phyloP scores from a whole-genome alignment of 768 basidiomycete genomes.

The Sarcodon sp. region DNA sequence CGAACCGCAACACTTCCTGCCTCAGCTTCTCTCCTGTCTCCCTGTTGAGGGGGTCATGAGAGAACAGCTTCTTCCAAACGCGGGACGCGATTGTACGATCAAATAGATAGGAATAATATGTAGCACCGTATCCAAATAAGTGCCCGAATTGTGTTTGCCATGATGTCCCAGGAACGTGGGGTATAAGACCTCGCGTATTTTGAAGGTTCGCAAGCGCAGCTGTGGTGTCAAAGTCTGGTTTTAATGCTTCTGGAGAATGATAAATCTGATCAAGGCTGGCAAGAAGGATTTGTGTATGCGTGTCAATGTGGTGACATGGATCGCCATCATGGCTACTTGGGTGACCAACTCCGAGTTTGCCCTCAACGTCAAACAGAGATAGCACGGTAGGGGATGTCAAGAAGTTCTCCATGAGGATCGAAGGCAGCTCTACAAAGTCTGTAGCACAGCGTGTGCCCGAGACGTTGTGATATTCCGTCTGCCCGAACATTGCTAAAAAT shows the following conservation, averaged over 20 bases:
- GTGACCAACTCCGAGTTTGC: conserved; percentile 29
- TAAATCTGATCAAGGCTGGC: conserved; percentile 84
- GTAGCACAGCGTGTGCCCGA: conserved; percentile 96
- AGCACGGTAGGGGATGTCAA: conserved; percentile 76
- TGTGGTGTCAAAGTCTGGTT: conserved; percentile 63
- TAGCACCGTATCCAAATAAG: conserved; percentile 91
- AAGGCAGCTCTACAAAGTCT: conserved; percentile 96
- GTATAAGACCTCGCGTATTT: conserved; percentile 64
- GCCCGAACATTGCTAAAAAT: conserved; percentile 87
- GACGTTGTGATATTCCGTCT: conserved; percentile 96
- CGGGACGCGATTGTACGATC: conserved; percentile 91
- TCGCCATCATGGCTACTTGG: conserved; percentile 59
- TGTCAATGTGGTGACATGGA: conserved; percentile 76
- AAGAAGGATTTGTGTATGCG: conserved; percentile 82
- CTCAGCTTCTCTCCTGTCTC: conserved; percentile 76
- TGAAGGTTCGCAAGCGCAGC: conserved; percentile 45
- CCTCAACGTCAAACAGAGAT: conserved; percentile 56
- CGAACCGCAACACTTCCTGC: conserved; percentile 57
- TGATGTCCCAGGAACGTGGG: conserved; percentile 72
- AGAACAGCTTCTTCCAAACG: conserved; percentile 77
- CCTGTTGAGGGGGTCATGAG: conserved; percentile 50
- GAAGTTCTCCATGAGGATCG: conserved; percentile 98
- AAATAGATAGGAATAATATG: conserved; percentile 96
- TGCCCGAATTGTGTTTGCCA: conserved; percentile 97
- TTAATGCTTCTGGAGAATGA: conserved; percentile 55